phyloP scores from a whole-genome alignment of 176 grass and related monocot species.

The Dendrocalamus sinicus region DNA sequence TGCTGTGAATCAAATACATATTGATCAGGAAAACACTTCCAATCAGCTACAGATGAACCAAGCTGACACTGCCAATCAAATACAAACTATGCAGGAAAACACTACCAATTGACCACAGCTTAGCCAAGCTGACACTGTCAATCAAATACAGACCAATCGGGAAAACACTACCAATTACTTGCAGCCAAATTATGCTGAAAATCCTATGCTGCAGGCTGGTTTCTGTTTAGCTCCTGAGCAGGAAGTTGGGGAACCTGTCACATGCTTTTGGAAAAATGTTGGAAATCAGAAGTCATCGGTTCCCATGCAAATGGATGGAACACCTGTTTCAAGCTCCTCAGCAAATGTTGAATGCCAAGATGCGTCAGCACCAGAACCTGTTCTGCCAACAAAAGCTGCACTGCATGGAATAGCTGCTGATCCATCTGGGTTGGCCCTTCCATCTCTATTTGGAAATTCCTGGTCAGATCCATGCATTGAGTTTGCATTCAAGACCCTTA shows the following conservation, averaged over 20 bases:
- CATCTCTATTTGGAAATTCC: slow-evolving; percentile 55
- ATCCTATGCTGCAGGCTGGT: slow-evolving; percentile 36
- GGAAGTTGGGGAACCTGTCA: slow-evolving; percentile 15
- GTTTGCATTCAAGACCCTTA: slow-evolving; percentile 77
- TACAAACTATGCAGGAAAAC: background rate
- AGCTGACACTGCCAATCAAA: slow-evolving; percentile 8
- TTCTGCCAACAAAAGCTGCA: slow-evolving; percentile 17
- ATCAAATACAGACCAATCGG: slow-evolving; percentile 30
- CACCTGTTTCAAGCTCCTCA: slow-evolving; percentile 30
- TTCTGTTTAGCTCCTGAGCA: slow-evolving; percentile 44
- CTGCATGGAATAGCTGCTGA: slow-evolving; percentile 33
- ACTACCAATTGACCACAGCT: slow-evolving; percentile 20
- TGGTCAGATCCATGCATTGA: slow-evolving; percentile 78
- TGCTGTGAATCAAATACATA: slow-evolving; percentile 13
- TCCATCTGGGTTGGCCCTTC: slow-evolving; percentile 32
- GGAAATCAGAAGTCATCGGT: slow-evolving; percentile 23
- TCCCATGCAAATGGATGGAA: slow-evolving; percentile 39
- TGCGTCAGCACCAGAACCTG: slow-evolving; percentile 19
- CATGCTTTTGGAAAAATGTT: slow-evolving; percentile 43
- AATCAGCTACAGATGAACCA: slow-evolving; percentile 8
- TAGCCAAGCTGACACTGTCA: slow-evolving; percentile 31
- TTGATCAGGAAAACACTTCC: slow-evolving; percentile 19
- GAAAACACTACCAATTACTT: slow-evolving; percentile 35
- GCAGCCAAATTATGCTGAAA: slow-evolving; percentile 51
- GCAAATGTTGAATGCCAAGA: slow-evolving; percentile 42